Percentiles rank a stretch among this genome's conserved stretches.
These are phyloP conservation scores for Shiraia sp. DNA, from an alignment of 2,329 filamentous ascomycete species.

Conservation along the genomic window DNA sequence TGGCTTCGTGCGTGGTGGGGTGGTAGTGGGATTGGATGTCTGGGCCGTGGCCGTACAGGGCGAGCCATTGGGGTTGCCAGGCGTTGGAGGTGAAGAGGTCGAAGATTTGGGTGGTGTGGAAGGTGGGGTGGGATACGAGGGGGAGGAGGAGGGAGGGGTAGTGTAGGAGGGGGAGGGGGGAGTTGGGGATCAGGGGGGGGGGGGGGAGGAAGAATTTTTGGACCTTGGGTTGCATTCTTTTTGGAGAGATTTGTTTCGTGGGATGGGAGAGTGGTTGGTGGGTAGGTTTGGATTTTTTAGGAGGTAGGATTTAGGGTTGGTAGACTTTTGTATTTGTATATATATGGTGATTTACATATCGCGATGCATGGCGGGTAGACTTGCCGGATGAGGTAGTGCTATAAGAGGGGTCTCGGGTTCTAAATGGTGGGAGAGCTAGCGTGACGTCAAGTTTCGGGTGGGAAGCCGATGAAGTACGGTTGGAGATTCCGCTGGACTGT, in stretches of 20 bases:
- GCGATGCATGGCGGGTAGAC: no score
- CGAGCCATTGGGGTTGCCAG: slow-evolving; percentile 62
- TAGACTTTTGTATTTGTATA: no score
- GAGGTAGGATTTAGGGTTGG: no score
- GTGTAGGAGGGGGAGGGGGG: slow-evolving; percentile 55
- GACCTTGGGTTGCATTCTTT: slow-evolving; percentile 14
- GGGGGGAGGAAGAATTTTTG: slow-evolving; percentile 28
- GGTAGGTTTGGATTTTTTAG: no score
- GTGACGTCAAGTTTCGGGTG: no score
- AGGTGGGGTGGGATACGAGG: slow-evolving; percentile 23
- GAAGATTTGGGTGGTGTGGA: slow-evolving; percentile 42
- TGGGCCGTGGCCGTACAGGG: slow-evolving; percentile 59
- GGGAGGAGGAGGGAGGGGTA: slow-evolving; percentile 51
- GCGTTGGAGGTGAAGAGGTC: slow-evolving; percentile 54
- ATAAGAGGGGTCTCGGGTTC: no score
- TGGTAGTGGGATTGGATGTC: slow-evolving; percentile 63
- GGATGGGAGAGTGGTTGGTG: no score
- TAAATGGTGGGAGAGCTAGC: no score
- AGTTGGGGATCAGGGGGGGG: slow-evolving; percentile 47
- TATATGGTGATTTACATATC: no score
- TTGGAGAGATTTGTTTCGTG: background rate
- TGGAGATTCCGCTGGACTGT: no score
- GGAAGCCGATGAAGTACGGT: no score
- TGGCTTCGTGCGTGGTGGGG: slow-evolving; percentile 60
- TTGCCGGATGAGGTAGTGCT: no score